Base-by-base conservation (phyloP, 2,329 filamentous ascomycete genomes). In the Hypoxylon sp. region DNA sequence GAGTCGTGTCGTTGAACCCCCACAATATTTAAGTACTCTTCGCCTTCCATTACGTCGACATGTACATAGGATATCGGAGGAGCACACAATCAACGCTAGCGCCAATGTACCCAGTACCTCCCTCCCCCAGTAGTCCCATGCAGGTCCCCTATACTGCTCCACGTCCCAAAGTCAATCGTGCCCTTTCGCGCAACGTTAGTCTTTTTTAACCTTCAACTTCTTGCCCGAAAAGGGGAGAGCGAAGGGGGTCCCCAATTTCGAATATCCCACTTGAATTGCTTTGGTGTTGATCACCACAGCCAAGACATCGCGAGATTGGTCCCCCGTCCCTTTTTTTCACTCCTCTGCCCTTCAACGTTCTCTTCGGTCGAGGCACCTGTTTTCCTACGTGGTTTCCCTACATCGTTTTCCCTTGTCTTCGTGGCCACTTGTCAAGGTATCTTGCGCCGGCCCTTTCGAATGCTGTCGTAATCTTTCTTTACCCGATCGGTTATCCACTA, bases 301-400 rank as follows among this genome's bases (percentile, higher is more conserved):
- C 68, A 65, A 68, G 62, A 68, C 59, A 68, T 70, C 68, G 65
- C 65, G 68, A 70, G 47, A 69, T 69, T 66, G 47, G 51, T 61
- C 31, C 53, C 56, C 68, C 55, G 58, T 59, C 63, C 58, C 62
- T 50, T 56, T 63, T 62, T 62, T 60, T 65, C 21, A 19, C 39
- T 56, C 37, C n/a, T 35, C 3, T 31, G 27, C 19, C 42, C 17
- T 62, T 27, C 24, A 27, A 27, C 5, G 24, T 27, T 56, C 59
- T 32, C 32, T 62, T 54, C 39, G 39, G 8, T 27, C 17, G 31
- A 29, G 19, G 17, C n/a, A 17, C 31, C 35, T 57, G 29, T 21
- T n/a, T 57, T 19, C 21, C 44, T 42, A 31, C 15, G 29, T 59
- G n/a, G 13, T 44, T 51, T 37, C 46, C 35, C 21, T 44, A n/a